phyloP scores from a whole-genome alignment of 805 yeast genomes.

The Danielozyma ontarioensis region DNA sequence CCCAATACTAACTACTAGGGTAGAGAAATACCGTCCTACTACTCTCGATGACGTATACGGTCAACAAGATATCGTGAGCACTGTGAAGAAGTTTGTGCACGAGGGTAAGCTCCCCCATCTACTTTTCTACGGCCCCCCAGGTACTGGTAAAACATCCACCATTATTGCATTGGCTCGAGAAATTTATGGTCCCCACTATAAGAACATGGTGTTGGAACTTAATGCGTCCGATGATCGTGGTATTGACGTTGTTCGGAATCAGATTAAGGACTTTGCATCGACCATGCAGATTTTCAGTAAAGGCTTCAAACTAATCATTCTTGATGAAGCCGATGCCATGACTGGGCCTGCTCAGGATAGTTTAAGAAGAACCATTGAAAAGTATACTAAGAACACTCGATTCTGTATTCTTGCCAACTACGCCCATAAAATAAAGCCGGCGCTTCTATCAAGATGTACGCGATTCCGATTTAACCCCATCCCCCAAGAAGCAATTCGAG shows the following conservation, averaged over 20 bases:
- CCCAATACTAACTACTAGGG: constrained; percentile 39
- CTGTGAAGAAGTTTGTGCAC: constrained; percentile 78
- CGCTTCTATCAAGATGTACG: constrained; percentile 90
- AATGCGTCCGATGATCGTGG: constrained; percentile 98
- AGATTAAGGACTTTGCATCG: constrained; percentile 92
- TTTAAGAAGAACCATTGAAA: constrained; percentile 78
- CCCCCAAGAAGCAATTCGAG: constrained; percentile 57
- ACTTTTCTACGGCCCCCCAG: constrained; percentile 93
- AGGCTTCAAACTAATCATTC: constrained; percentile 84
- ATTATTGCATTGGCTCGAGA: constrained; percentile 83
- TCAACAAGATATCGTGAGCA: constrained; percentile 78
- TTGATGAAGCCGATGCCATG: constrained; percentile 97
- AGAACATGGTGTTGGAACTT: constrained; percentile 87
- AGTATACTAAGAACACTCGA: constrained; percentile 89
- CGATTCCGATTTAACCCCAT: constrained; percentile 90
- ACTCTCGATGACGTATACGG: constrained; percentile 86
- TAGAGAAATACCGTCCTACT: constrained; percentile 90
- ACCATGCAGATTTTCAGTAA: constrained; percentile 87
- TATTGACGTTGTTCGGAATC: constrained; percentile 95
- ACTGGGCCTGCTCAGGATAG: constrained; percentile 84
- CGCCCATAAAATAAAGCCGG: constrained; percentile 93
- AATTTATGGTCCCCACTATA: constrained; percentile 74
- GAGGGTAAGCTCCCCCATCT: constrained; percentile 86
- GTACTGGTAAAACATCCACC: constrained; percentile 89
- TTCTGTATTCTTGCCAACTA: constrained; percentile 95